Conservation (phyloP, 23 red algal species). For the Gracilaria gracilis region DNA sequence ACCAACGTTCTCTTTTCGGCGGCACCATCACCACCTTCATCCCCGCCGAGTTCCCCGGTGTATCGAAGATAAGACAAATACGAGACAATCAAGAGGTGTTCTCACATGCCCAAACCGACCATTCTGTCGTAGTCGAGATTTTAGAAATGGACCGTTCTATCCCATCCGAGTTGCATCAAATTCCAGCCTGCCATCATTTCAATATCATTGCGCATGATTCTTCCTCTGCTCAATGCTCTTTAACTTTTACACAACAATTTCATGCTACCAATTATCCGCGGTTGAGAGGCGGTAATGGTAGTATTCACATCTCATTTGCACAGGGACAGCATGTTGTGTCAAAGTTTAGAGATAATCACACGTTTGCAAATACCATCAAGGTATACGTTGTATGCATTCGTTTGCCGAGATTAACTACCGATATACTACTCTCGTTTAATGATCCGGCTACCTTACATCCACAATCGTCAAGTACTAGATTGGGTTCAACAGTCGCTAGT, state of each 20-base stretch:
- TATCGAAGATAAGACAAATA: conserved; percentile 52
- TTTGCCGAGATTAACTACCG: conserved; percentile 54
- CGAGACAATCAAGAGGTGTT: conserved; percentile 88
- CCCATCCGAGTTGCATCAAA: not conserved
- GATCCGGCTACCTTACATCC: conserved; percentile 71
- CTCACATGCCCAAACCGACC: conserved; percentile 59
- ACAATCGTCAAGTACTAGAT: conserved; percentile 14
- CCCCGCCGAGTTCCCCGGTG: conserved; percentile 61
- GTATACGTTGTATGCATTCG: conserved; percentile 70
- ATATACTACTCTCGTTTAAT: conserved; percentile 73
- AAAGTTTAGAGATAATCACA: conserved; percentile 63
- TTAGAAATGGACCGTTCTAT: conserved; percentile 17
- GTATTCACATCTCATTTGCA: conserved; percentile 45
- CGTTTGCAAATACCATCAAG: conserved; percentile 51
- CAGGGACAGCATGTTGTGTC: conserved; percentile 61
- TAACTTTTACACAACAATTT: not conserved
- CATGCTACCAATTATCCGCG: conserved; percentile 4
- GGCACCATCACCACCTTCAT: conserved; percentile 67
- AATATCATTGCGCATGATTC: conserved; percentile 56
- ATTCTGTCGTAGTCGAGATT: conserved; percentile 68
- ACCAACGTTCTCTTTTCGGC: conserved; percentile 62
- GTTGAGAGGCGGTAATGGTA: not conserved
- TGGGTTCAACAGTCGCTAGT: conserved; percentile 46
- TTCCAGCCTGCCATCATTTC: conserved; percentile 59
- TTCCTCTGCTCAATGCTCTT: not conserved